phyloP scores from a whole-genome alignment of 2,329 filamentous ascomycete genomes.

The Neofusicoccum sp. region DNA sequence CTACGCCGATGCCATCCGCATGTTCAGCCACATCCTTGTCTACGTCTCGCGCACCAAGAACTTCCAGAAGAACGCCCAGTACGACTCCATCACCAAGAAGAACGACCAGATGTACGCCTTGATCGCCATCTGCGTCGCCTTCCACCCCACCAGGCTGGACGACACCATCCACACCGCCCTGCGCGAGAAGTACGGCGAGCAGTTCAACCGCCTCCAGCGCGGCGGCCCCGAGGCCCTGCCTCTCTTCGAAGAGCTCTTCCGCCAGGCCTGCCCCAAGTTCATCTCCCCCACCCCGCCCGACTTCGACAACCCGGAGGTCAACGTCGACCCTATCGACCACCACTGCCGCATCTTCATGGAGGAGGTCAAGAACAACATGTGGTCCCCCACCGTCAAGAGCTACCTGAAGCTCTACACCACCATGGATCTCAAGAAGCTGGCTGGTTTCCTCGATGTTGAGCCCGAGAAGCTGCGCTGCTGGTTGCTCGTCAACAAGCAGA shows the following conservation, averaged over 20 bases:
- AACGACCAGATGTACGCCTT: constrained; percentile 99
- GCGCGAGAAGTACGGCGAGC: constrained; percentile 98
- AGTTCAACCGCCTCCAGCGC: constrained; percentile 93
- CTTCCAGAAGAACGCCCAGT: constrained; percentile 98
- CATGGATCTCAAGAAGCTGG: constrained; percentile 98
- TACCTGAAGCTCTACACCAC: constrained; percentile 99
- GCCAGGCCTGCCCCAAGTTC: constrained; percentile 97
- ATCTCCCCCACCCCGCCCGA: constrained; percentile 96
- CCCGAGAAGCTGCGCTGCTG: constrained; percentile 93
- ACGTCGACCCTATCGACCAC: constrained; percentile 96
- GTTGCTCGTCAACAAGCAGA: constrained; percentile 97
- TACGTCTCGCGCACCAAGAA: constrained; percentile 99
- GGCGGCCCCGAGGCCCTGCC: constrained; percentile 93
- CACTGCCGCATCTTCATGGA: constrained; percentile 98
- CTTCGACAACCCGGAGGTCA: constrained; percentile 94
- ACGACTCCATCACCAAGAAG: constrained; percentile 99
- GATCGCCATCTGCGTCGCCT: constrained; percentile 97
- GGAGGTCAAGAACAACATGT: constrained; percentile 99
- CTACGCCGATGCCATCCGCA: constrained; percentile 98
- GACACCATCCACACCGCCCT: constrained; percentile 98
- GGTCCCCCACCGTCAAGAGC: constrained; percentile 94
- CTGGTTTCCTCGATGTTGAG: constrained; percentile 93
- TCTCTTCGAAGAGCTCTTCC: constrained; percentile 98
- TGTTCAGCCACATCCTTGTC: constrained; percentile 99
- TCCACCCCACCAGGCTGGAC: constrained; percentile 94